A percentile compares a stretch with the other conserved stretches of the same genome.
Conservation (phyloP, 1,139 yeast species). For the Saccharomyces hybrid region DNA sequence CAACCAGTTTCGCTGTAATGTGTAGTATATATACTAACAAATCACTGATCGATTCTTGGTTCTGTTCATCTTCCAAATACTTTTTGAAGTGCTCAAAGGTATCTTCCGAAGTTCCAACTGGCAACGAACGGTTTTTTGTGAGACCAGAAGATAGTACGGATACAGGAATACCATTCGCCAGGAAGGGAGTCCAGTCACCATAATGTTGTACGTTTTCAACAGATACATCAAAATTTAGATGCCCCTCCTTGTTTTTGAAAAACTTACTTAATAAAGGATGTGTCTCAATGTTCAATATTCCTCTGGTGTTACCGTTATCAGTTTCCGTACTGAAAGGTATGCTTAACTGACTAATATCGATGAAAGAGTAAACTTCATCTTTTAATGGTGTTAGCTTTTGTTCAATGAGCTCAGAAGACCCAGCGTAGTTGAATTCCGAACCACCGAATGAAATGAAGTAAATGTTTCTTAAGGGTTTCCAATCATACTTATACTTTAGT, state of each 20-base stretch:
- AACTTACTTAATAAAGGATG: slow-evolving; percentile 56
- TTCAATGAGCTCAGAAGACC: slow-evolving; percentile 75
- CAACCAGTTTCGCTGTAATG: slow-evolving; percentile 50
- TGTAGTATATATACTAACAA: slow-evolving; percentile 52
- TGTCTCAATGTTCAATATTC: slow-evolving; percentile 44
- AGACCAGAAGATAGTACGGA: slow-evolving; percentile 36
- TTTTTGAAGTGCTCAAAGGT: slow-evolving; percentile 48
- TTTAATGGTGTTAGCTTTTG: slow-evolving; percentile 45
- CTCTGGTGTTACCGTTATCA: slow-evolving; percentile 13
- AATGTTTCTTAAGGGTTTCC: slow-evolving; percentile 80
- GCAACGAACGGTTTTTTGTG: slow-evolving; percentile 38
- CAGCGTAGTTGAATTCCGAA: slow-evolving; percentile 72
- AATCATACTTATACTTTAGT: slow-evolving; percentile 55
- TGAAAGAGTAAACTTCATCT: slow-evolving; percentile 60
- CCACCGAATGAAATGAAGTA: slow-evolving; percentile 87
- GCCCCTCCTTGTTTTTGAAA: slow-evolving; percentile 15
- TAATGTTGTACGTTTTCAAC: slow-evolving; percentile 37
- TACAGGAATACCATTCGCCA: slow-evolving; percentile 57
- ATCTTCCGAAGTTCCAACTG: slow-evolving; percentile 61
- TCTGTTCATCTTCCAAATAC: slow-evolving; percentile 30
- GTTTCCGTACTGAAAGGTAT: slow-evolving; percentile 56
- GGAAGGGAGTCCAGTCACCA: slow-evolving; percentile 60
- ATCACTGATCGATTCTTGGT: slow-evolving; percentile 48
- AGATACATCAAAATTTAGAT: slow-evolving; percentile 5
- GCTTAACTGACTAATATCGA: slow-evolving; percentile 47